Evolutionary conservation across 2,329 filamentous ascomycete genomes (phyloP), one percentile per base, ranked within the genome.

Genomic region (Alternaria novae-zelandiae): DNA sequence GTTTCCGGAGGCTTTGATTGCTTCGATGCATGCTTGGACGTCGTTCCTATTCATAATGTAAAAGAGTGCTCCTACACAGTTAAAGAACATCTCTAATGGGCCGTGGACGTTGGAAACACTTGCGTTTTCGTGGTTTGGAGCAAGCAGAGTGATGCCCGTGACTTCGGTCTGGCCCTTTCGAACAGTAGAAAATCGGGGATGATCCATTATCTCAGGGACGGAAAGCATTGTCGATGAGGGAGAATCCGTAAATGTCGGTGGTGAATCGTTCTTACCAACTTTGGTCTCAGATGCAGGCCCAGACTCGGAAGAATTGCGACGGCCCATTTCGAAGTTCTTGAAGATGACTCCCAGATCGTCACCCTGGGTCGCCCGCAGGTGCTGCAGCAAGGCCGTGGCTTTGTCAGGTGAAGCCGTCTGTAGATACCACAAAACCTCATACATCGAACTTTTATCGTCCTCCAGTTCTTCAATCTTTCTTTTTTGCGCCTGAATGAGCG

Each of bases 381-480:
- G 32, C 46, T 61, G 53, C 17, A 73, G 58, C 17, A 69, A 41
- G 2, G 59, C 49, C 6, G 59, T 46, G 15, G 69, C 67, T 21
- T 65, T 54, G 9, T 67, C 51, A 2, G 57, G 50, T n/a, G 63
- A 66, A 4, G 58, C 54, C 2, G 61, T 70, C 25, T 70, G 68
- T 13, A 72, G 58, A 17, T 41, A 59, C 66, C 70, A 70, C 6
- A 71, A 45, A 15, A 71, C 57, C n/a, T 68, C 63, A 26, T 64
- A 54, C 32, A 70, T 30, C 1, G 62, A 53, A 46, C 44, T 64
- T 23, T 54, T 66, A 20, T 64, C 64, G 9, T 53, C 53, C 20
- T 66, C 57, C 11, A 66, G 26, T 32, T 60, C 43, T 32, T 61
- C 53, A 20, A 64, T 66, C 36, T 58, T 61, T 41, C 51, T 41